Percentiles rank a stretch among this genome's conserved stretches.
Conservation (phyloP, 2,329 filamentous ascomycete species). For the Coniochaeta hoffmannii region DNA sequence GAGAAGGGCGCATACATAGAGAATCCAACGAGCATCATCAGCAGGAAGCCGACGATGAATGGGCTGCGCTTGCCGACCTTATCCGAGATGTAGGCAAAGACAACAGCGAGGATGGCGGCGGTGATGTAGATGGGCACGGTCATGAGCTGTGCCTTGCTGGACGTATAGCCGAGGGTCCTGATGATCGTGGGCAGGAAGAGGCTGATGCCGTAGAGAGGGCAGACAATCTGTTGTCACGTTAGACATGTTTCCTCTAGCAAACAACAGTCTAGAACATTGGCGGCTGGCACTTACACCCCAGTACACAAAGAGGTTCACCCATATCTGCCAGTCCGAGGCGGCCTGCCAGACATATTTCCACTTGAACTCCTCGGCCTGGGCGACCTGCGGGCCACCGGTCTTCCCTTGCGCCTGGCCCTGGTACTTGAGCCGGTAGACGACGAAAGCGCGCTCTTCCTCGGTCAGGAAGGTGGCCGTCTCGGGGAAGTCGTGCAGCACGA, state of each 20-base stretch:
- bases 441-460: constrained; percentile 61
- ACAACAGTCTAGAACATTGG: too few relatives aligned
- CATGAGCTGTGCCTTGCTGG: constrained; percentile 55
- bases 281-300: constrained; percentile 48
- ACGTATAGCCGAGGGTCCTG: constrained; percentile 47
- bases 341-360: constrained; percentile 68
- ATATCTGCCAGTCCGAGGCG: constrained; percentile 75
- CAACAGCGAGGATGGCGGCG: constrained; percentile 51
- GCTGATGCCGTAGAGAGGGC: constrained; percentile 49
- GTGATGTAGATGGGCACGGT: constrained; percentile 54
- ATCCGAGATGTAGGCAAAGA: constrained; percentile 49
- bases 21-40: constrained; percentile 48
- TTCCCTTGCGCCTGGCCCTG: constrained; percentile 39
- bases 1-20: constrained; percentile 32
- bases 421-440: constrained; percentile 60
- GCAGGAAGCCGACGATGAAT: constrained; percentile 47
- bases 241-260: not conserved
- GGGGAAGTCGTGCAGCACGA: constrained; percentile 72
- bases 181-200: constrained; percentile 59
- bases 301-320: constrained; percentile 51
- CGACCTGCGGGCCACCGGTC: constrained; percentile 26
- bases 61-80: constrained; percentile 43
- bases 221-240: constrained; percentile 32
- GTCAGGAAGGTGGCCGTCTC: constrained; percentile 70
- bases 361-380: constrained; percentile 67